phyloP scores from a whole-genome alignment of 148 eudicot genomes.

The Chenopodium quinoa region DNA sequence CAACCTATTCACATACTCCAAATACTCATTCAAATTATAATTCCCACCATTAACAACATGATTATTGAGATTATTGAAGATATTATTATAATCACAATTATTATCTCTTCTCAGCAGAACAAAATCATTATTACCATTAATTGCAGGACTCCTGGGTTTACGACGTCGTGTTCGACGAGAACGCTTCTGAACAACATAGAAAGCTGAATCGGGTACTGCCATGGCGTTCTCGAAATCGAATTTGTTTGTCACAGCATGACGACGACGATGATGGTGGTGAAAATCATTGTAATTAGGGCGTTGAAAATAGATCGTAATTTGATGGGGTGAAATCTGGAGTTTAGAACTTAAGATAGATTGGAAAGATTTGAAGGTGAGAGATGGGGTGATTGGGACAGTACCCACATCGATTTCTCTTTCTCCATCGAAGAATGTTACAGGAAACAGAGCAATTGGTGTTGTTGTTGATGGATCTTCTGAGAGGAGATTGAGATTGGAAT shows the following conservation, averaged over 20 bases:
- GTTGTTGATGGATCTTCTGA: neutral
- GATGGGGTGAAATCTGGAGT: conserved; percentile 70
- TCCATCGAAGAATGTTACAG: conserved; percentile 68
- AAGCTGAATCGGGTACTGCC: conserved; percentile 22
- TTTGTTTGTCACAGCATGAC: conserved; percentile 54
- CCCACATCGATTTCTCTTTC: conserved; percentile 57
- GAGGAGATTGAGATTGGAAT: neutral
- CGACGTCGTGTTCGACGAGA: conserved; percentile 43
- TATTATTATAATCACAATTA: neutral
- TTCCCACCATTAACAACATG: neutral
- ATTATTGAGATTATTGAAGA: neutral
- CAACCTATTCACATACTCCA: conserved; percentile 11
- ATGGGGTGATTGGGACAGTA: conserved; percentile 33
- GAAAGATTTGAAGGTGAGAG: conserved; percentile 51
- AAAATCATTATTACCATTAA: too few relatives aligned
- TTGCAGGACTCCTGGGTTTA: conserved; percentile 1
- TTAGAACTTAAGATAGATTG: conserved; percentile 41
- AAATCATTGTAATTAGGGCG: neutral
- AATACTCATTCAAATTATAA: neutral
- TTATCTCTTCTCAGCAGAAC: neutral
- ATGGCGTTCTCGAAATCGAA: conserved; percentile 42
- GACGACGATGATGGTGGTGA: conserved; percentile 31
- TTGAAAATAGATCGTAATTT: conserved; percentile 61
- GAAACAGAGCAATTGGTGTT: conserved; percentile 18
- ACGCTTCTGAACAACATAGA: conserved; percentile 56